Conservation (phyloP, 176 grass and related monocot species). For the Avena insularis region DNA sequence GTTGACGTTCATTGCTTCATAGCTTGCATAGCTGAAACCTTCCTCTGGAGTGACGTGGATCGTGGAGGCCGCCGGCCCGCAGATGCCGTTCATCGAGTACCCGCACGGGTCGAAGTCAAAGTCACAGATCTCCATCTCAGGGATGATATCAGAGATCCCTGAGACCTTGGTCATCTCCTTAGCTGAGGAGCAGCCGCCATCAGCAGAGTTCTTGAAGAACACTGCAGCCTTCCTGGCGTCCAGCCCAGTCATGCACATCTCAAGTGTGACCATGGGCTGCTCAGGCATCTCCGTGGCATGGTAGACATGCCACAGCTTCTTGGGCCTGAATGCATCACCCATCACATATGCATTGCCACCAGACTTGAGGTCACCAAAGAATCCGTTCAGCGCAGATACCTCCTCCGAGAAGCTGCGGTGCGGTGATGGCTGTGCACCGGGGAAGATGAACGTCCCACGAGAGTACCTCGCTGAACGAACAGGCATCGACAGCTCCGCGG, state of each 20-base stretch:
- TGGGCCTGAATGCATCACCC: constrained; percentile 58
- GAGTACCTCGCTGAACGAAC: constrained; percentile 83
- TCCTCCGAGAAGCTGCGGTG: constrained; percentile 82
- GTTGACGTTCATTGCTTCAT: constrained; percentile 82
- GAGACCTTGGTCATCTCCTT: constrained; percentile 78
- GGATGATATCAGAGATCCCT: constrained; percentile 79
- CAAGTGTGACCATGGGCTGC: constrained; percentile 77
- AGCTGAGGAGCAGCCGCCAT: constrained; percentile 46
- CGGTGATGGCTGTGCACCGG: constrained; percentile 69
- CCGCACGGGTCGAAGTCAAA: constrained; percentile 86
- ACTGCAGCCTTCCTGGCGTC: constrained; percentile 56
- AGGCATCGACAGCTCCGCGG: constrained; percentile 57
- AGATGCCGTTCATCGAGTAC: constrained; percentile 90
- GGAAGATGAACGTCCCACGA: constrained; percentile 85
- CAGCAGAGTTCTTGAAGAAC: constrained; percentile 77
- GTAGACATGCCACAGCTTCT: constrained; percentile 87
- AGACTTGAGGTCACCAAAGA: constrained; percentile 77
- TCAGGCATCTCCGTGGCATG: constrained; percentile 78
- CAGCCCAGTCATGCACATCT: constrained; percentile 94
- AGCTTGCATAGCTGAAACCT: constrained; percentile 96
- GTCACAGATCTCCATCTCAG: constrained; percentile 92
- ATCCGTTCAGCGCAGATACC: constrained; percentile 65
- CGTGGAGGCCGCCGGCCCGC: constrained; percentile 59
- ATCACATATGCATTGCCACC: constrained; percentile 78
- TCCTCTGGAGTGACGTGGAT: constrained; percentile 91